phyloP scores from a whole-genome alignment of 2,329 filamentous ascomycete genomes.

The Monilinia fructigena region DNA sequence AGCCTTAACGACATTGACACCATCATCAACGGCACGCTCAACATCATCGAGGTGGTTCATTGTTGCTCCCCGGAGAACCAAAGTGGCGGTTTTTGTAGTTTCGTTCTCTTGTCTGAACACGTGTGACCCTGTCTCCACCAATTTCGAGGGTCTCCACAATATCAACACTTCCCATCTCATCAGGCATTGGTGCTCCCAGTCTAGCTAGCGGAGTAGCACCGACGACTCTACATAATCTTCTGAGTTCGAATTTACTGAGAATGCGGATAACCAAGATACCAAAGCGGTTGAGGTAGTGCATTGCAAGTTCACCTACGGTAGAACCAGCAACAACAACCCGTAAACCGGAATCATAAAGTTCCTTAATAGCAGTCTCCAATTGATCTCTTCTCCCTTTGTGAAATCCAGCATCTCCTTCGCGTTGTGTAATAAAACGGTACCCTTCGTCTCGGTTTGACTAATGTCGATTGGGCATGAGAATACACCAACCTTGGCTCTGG shows the following conservation, averaged over 20 bases:
- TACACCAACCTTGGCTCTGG: constrained; percentile 92
- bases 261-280: constrained; percentile 96
- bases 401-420: constrained; percentile 99
- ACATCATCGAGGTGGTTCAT: constrained; percentile 98
- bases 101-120: constrained; percentile 97
- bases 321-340: constrained; percentile 89
- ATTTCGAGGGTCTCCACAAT: constrained; percentile 97
- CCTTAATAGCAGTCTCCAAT: constrained; percentile 88
- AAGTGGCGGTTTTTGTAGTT: constrained; percentile 85
- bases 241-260: constrained; percentile 95
- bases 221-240: constrained; percentile 91
- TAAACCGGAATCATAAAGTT: constrained; percentile 89
- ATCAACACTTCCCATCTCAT: constrained; percentile 95
- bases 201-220: constrained; percentile 95
- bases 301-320: constrained; percentile 90
- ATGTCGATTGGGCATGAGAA: constrained; percentile 95
- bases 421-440: constrained; percentile 93
- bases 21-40: constrained; percentile 94
- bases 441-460: constrained; percentile 97
- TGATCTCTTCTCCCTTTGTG: constrained; percentile 94
- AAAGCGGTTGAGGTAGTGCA: constrained; percentile 97
- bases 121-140: constrained; percentile 93
- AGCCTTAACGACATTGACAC: constrained; percentile 97
- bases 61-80: constrained; percentile 91
- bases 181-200: constrained; percentile 97